Evolutionary conservation across 176 grass and related monocot species (phyloP), one percentile per base, ranked within the genome.

Genomic region (Carex cristatella): DNA sequence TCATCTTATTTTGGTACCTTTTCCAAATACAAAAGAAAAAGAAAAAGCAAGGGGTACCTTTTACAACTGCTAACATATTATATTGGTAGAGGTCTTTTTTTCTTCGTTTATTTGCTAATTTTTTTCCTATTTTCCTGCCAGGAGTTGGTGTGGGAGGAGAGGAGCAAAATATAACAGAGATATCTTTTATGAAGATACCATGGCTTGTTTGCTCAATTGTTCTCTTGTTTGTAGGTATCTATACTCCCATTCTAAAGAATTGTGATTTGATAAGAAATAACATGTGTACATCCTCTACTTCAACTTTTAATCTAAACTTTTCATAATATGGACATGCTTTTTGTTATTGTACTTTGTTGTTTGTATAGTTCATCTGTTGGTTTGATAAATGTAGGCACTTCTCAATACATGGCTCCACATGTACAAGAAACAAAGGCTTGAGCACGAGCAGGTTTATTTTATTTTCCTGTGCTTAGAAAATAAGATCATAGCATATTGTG

Each of bases 171-270:
- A 87, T 88, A 79, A 87, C 91, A 30, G 85, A 89, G 61, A 91
- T 96, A 48, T 94, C 97, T 79, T 83, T 99, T 64, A 83, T 88
- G 71, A 87, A 85, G 61, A 92, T 99, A 91, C 97, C 97, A 71
- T 94, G 93, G 90, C 88, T 99, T 42, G 83, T 95, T 69, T 83
- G 95, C 68, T 86, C 93, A 49, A 81, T 90, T 87, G 72, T 69
- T 86, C 89, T 94, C 93, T 95, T 95, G 96, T 95, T 99, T 99
- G 96, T 99, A 95, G 91, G 96, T 99, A 95, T 81, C 93, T 66
- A 92, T 94, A 68, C 87, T 92, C 84, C 51, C 27, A 57, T 78
- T 33, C 74, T 16, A 78, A 63, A 85, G 18, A 85, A 71, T 30
- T 59, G 11, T 15, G 85, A 82, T 57, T 2, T 40, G 65, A 49